Percentiles rank a stretch among this genome's conserved stretches.
These are phyloP conservation scores for carrot (Daucus carota) DNA, from an alignment of 129 eudicot species.

Conservation along the genomic window DH1_v3.0 NC_030385.2:27713001-27713500, in stretches of 20 bases:
- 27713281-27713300: neutral
- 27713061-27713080: neutral
- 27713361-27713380: slow-evolving; percentile 98
- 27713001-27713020: slow-evolving; percentile 85
- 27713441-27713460: slow-evolving; percentile 89
- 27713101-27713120: neutral
- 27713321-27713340: slow-evolving; percentile 23
- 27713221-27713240: neutral
- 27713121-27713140: neutral
- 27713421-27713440: slow-evolving; percentile 97
- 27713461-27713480: slow-evolving; percentile 94
- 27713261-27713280: neutral
- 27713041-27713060: neutral
- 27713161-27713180: neutral
- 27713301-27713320: neutral
- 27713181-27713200: neutral
- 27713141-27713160: neutral
- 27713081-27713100: slow-evolving; percentile 4
- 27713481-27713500: slow-evolving; percentile 33
- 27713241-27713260: neutral
- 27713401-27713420: slow-evolving; percentile 97
- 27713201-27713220: neutral
- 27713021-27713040: slow-evolving; percentile 54
- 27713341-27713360: slow-evolving; percentile 89
- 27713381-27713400: slow-evolving; percentile 99